Evolutionary conservation across 257 asterid species (phyloP), one percentile per base, ranked within the genome.

Genomic region (Coffea canephora): DNA sequence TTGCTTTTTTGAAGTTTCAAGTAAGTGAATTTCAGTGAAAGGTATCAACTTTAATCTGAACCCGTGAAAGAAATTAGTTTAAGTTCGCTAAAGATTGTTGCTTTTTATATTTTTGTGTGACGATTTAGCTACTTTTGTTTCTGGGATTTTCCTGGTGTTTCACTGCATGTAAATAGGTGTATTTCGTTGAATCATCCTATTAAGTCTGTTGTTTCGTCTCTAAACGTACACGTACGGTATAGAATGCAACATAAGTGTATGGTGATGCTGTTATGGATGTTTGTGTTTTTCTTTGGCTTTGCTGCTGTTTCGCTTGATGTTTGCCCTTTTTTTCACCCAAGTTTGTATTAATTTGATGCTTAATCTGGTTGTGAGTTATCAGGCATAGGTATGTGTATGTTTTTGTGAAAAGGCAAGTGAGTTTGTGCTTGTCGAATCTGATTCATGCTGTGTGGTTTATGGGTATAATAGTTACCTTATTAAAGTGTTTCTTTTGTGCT

Each of bases 31-130:
- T 49, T 50, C 69, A 23, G 45, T 8, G 18, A 49, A 72, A 81
- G 81, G 81, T 81, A 71, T 49, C 18, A 39, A 76, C 59, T 81
- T 81, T 25, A 55, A 12, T 36, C 46, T 62, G 46, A 18, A 21
- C 13, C 65, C 50, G 4, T 69, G 54, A 25, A 66, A 62, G 54
- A 55, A n/a, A 27, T 34, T 19, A 31, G 2, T 57, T 49, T 19
- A 19, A 36, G 18, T 69, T 34, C 34, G 74, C 54, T n/a, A 59
- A 13, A 67, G 48, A 52, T 59, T 23, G 52, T 39, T 79, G 46
- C 49, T 39, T 49, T 16, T 50, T 70, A 8, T 45, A 15, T 1
- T 16, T 43, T 76, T 48, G 6, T 57, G 36, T 48, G 15, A 62
- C 21, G 39, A 19, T 76, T 76, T 45, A 6, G 73, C 27, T 8